Percentiles rank a stretch among this genome's conserved stretches.
phyloP scores from a whole-genome alignment of 805 yeast species.

The Metschnikowia similis region DNA sequence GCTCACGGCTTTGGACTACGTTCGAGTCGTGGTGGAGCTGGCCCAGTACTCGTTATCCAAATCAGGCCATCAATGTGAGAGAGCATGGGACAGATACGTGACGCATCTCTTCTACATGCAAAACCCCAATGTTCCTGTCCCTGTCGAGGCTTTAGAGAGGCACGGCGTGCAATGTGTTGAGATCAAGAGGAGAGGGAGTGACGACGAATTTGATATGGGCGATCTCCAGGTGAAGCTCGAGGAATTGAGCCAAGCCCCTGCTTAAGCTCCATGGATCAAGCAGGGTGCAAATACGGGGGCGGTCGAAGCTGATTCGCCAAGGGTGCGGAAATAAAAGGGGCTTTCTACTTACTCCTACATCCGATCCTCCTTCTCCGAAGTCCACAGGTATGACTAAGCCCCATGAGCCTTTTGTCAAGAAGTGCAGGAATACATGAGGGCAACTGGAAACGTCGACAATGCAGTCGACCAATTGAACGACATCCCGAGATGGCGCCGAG shows the following conservation, averaged over 20 bases:
- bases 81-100: slow-evolving; percentile 44
- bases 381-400: too few relatives aligned
- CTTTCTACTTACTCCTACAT: too few relatives aligned
- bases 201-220: slow-evolving; percentile 36
- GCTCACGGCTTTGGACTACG: slow-evolving; percentile 56
- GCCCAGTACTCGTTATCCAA: slow-evolving; percentile 47
- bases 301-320: too few relatives aligned
- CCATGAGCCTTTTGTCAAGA: too few relatives aligned
- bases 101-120: slow-evolving; percentile 61
- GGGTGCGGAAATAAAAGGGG: too few relatives aligned
- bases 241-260: neutral
- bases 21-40: slow-evolving; percentile 52
- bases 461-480: too few relatives aligned
- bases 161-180: slow-evolving; percentile 47
- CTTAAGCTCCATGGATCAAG: too few relatives aligned
- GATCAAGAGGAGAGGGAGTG: slow-evolving; percentile 25
- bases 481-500: too few relatives aligned
- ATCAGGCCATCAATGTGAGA: slow-evolving; percentile 15
- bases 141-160: slow-evolving; percentile 32
- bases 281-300: too few relatives aligned
- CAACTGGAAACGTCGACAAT: too few relatives aligned
- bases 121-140: slow-evolving; percentile 48
- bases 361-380: too few relatives aligned
- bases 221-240: slow-evolving; percentile 28
- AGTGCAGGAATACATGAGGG: too few relatives aligned